Conservation (phyloP, 768 basidiomycete genomes). For the Agrocybe praecox region DNA sequence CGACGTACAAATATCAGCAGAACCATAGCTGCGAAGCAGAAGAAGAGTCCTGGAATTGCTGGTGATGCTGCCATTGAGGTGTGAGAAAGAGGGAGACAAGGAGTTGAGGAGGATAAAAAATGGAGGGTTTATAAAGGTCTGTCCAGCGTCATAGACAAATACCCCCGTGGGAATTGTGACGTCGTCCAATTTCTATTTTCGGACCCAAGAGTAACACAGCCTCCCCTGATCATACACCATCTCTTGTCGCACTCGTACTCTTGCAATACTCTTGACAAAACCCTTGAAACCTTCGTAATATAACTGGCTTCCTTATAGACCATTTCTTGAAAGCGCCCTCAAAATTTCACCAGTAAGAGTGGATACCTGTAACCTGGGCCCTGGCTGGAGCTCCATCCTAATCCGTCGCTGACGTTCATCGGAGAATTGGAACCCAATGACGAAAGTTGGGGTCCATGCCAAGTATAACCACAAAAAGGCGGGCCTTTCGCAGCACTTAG, state of each 20-base stretch:
- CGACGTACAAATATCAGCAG: conserved; percentile 67
- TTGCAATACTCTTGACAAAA: too few species aligned
- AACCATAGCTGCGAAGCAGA: conserved; percentile 71
- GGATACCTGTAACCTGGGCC: too few species aligned
- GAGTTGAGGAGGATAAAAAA: conserved; percentile 16
- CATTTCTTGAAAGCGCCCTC: too few species aligned
- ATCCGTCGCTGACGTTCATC: background rate
- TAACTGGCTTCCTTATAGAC: too few species aligned
- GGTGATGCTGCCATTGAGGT: conserved; percentile 41
- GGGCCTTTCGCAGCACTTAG: too few species aligned
- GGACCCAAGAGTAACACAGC: too few species aligned
- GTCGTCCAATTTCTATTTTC: background rate
- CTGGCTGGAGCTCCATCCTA: background rate
- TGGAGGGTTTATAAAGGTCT: conserved; percentile 4
- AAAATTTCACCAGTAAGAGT: too few species aligned
- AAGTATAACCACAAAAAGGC: too few species aligned
- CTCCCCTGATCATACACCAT: too few species aligned
- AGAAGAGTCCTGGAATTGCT: conserved; percentile 70
- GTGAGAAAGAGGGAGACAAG: background rate
- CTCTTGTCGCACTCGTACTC: too few species aligned
- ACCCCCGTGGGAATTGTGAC: conserved; percentile 16
- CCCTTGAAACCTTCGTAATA: too few species aligned
- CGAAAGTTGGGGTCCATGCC: background rate
- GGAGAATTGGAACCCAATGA: background rate
- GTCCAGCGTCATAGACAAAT: conserved; percentile 13